Conservation (phyloP, 192 early-diverging fungal genomes). For the Linnemannia schmuckeri region DNA sequence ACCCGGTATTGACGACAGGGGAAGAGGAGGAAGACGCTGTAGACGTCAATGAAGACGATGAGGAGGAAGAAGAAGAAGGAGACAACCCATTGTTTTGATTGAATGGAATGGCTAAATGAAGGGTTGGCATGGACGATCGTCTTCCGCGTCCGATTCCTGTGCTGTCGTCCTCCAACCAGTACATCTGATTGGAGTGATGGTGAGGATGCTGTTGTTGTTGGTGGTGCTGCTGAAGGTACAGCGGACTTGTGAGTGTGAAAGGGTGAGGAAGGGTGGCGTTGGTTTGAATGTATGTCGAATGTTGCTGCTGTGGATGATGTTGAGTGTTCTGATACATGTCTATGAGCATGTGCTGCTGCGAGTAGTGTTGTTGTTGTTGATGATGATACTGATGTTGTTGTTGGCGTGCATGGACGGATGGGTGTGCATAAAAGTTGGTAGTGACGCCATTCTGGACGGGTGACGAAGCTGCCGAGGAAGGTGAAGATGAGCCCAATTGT, state of each 20-base stretch:
- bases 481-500: constrained; percentile 9
- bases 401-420: background rate
- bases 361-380: background rate
- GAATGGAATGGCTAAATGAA: constrained; percentile 6
- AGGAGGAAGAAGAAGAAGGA: background rate
- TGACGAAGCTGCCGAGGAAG: constrained; percentile 15
- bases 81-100: background rate
- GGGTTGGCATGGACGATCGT: constrained; percentile 28
- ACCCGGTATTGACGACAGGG: background rate
- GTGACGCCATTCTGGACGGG: constrained; percentile 7
- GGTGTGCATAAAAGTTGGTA: background rate
- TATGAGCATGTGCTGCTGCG: constrained; percentile 8
- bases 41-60: background rate
- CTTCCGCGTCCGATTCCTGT: background rate
- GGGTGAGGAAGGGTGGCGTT: background rate
- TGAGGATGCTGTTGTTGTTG: constrained; percentile 6
- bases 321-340: background rate
- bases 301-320: constrained; percentile 11
- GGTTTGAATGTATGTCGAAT: background rate
- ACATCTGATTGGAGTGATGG: constrained; percentile 7
- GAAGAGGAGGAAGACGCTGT: background rate
- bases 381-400: constrained; percentile 9
- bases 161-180: constrained; percentile 16
- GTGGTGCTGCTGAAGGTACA: background rate
- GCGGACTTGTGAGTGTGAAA: background rate